Conservation (phyloP, 768 basidiomycete genomes). For the Chiua virens region DNA sequence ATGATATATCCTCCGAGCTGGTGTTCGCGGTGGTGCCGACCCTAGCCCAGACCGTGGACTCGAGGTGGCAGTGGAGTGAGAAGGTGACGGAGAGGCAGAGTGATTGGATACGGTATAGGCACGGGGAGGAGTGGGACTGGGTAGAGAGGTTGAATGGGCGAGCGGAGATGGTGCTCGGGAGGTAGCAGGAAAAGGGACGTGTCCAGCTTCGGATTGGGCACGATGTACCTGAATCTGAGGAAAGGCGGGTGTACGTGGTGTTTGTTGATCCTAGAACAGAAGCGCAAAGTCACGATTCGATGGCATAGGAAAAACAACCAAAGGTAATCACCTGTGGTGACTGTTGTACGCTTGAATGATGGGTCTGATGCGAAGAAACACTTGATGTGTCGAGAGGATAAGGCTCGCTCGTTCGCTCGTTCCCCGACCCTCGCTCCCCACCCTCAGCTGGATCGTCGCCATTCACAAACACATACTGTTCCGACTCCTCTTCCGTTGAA, state of each 20-base stretch:
- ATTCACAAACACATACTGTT: constrained; percentile 28
- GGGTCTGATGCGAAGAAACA: constrained; percentile 19
- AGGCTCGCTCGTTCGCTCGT: constrained; percentile 22
- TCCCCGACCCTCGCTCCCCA: constrained; percentile 9
- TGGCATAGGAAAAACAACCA: neutral
- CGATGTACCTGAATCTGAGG: constrained; percentile 27
- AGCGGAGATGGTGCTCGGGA: constrained; percentile 24
- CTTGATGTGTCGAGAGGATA: constrained; percentile 23
- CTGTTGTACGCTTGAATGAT: constrained; percentile 7
- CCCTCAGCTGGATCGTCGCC: constrained; percentile 11
- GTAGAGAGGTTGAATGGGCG: constrained; percentile 22
- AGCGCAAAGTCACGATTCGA: neutral
- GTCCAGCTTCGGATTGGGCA: constrained; percentile 18
- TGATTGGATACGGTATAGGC: constrained; percentile 4
- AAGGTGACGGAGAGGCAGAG: constrained; percentile 11
- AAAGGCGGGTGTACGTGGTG: constrained; percentile 17
- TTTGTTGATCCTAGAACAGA: constrained; percentile 12
- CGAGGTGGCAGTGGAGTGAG: constrained; percentile 1
- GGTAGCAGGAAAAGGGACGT: constrained; percentile 7
- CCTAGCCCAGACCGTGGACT: neutral
- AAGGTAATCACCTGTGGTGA: constrained; percentile 14
- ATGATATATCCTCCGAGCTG: constrained; percentile 42
- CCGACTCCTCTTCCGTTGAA: constrained; percentile 13
- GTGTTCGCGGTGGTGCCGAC: constrained; percentile 28
- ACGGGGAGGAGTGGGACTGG: constrained; percentile 13